Base-by-base conservation (phyloP, 345 rosid species). In the Balakata baccata region DNA sequence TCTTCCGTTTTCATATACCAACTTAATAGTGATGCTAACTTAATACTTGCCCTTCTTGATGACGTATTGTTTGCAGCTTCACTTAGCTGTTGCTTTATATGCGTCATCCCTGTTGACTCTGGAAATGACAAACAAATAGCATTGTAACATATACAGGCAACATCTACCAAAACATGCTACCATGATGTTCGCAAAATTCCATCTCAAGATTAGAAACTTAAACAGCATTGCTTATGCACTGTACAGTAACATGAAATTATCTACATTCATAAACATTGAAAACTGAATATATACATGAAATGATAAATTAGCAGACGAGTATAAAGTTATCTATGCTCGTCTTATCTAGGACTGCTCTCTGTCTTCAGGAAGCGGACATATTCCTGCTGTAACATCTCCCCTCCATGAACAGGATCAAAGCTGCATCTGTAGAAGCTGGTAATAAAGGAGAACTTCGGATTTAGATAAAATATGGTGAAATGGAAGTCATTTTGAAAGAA, bases 391-490 rank as follows among this genome's bases (percentile, higher is more conserved):
- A 74, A 57, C 91, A 89, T 86, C 76, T 85, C 82, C 57, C 94
- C 90, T 47, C 91, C 91, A 41, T 86, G 74, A 41, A 80, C 77
- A 3, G 88, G 89, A 81, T 89, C 90, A 43, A 89, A 89, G 53
- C 84, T 82, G 84, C 90, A 87, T 78, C 90, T 86, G 75, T 86
- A 86, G 75, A 89, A 87, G 78, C 93, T 89, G 89, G 63, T 11
- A 37, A 49, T 45, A 49, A 22, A 7, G 51, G 39, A 69, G 50
- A 67, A 16, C 45, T 18, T 37, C 34, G 20, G 16, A 34, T 43
- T 74, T 74, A 38, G 20, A 66, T 10, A n/a, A 57, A 41, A 49
- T 13, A 47, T 34, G 18, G 46, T 39, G 13, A 41, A 70, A 37
- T 11, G 20, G 3, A 45, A 14, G 43, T 17, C 3, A 18, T 10